A percentile compares a stretch with the other conserved stretches of the same genome.
Conservation (phyloP, 768 basidiomycete genomes). For the Boletus rubroflammeus region DNA sequence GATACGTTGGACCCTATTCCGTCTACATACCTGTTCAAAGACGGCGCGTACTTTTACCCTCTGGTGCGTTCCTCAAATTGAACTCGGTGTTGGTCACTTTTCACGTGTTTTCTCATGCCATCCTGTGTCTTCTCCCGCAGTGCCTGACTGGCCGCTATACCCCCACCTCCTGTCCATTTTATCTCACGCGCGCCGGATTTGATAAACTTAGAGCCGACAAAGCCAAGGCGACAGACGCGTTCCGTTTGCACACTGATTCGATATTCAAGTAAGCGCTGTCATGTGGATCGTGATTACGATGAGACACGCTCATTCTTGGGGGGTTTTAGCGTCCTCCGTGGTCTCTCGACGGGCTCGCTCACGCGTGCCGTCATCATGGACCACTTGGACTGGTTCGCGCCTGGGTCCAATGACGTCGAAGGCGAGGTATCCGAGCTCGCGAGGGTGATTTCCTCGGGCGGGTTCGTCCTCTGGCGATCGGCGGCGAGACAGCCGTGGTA, state of each 20-base stretch:
- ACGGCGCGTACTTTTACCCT: conserved; percentile 66
- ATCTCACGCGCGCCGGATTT: conserved; percentile 61
- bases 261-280: conserved; percentile 52
- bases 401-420: conserved; percentile 44
- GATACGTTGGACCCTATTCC: conserved; percentile 51
- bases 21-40: conserved; percentile 48
- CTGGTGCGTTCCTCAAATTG: conserved; percentile 35
- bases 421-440: conserved; percentile 53
- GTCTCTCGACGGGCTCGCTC: conserved; percentile 44
- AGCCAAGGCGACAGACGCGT: conserved; percentile 44
- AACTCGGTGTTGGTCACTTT: not conserved
- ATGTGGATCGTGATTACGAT: not conserved
- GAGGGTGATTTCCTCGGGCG: conserved; percentile 54
- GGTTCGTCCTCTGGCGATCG: conserved; percentile 63
- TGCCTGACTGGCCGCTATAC: conserved; percentile 54
- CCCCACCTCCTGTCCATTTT: conserved; percentile 55
- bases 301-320: not conserved
- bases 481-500: conserved; percentile 68
- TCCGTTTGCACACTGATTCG: conserved; percentile 70
- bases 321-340: conserved; percentile 39
- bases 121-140: conserved; percentile 10
- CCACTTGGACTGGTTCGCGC: conserved; percentile 58
- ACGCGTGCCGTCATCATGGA: conserved; percentile 73
- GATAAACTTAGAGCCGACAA: conserved; percentile 48
- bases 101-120: conserved; percentile 1